phyloP scores from a whole-genome alignment of 345 rosid genomes.

The Rhizophora mangle region DNA sequence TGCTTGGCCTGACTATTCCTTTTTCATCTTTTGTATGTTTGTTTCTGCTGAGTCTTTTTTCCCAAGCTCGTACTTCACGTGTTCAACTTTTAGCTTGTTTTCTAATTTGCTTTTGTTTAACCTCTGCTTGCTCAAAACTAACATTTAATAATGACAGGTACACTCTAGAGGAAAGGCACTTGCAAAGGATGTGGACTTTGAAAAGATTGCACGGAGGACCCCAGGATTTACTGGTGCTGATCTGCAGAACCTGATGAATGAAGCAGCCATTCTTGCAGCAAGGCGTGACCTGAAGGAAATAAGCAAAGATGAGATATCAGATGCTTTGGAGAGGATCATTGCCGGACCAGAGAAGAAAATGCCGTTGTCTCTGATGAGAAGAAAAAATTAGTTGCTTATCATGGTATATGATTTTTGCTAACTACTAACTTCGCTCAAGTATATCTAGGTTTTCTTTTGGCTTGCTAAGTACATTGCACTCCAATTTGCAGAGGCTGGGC shows the following conservation, averaged over 20 bases:
- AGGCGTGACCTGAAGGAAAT: constrained; percentile 97
- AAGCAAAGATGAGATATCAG: constrained; percentile 94
- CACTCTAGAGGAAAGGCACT: constrained; percentile 97
- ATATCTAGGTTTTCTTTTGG: neutral
- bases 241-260: constrained; percentile 94
- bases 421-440: neutral
- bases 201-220: constrained; percentile 89
- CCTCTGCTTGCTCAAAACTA: neutral
- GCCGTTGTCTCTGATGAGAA: constrained; percentile 93
- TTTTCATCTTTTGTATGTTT: neutral
- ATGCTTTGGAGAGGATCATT: constrained; percentile 96
- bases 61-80: neutral
- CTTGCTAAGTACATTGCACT: constrained; percentile 9
- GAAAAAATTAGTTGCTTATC: constrained; percentile 90
- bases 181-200: constrained; percentile 94
- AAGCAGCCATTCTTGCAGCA: constrained; percentile 96
- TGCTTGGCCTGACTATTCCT: neutral
- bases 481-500: constrained; percentile 80
- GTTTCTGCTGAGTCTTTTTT: neutral
- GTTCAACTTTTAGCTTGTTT: no score
- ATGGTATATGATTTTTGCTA: constrained; percentile 42
- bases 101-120: neutral
- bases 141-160: constrained; percentile 43
- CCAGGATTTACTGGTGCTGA: constrained; percentile 98
- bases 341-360: constrained; percentile 99